phyloP scores from a whole-genome alignment of 331 rosid species.

The Telfairia occidentalis region DNA sequence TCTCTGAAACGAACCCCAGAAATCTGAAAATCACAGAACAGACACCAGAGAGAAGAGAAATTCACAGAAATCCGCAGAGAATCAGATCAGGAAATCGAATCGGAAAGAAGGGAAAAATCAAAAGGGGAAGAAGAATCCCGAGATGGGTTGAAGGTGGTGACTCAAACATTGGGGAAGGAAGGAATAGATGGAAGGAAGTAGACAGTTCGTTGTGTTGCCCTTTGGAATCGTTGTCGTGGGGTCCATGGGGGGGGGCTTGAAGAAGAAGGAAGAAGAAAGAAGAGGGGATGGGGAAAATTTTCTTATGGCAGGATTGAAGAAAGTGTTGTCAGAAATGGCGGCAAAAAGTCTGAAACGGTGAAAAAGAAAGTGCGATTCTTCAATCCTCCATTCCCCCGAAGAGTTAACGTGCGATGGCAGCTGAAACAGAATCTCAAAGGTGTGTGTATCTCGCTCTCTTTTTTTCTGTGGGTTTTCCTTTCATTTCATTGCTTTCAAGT shows the following conservation, averaged over 20 bases:
- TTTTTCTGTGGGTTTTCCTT: background rate
- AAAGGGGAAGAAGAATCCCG: slow-evolving; percentile 11
- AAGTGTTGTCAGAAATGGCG: slow-evolving; percentile 37
- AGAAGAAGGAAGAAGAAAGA: slow-evolving; percentile 2
- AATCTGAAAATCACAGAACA: no score
- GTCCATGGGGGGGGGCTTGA: slow-evolving; percentile 35
- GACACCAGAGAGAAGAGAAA: no score
- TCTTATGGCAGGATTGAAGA: slow-evolving; percentile 33
- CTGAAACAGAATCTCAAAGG: background rate
- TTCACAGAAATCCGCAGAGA: no score
- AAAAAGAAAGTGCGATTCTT: background rate
- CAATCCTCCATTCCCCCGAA: background rate
- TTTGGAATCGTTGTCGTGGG: slow-evolving; percentile 47
- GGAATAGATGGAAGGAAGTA: slow-evolving; percentile 24
- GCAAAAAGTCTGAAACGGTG: slow-evolving; percentile 28
- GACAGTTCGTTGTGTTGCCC: slow-evolving; percentile 22
- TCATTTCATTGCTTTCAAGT: background rate
- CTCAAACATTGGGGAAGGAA: slow-evolving; percentile 21
- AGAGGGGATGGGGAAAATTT: background rate
- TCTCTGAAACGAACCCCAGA: slow-evolving; percentile 18
- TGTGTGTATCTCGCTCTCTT: background rate
- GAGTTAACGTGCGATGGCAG: slow-evolving; percentile 4
- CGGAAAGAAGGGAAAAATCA: background rate
- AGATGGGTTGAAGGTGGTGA: slow-evolving; percentile 36
- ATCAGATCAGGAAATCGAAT: no score